Conservation (phyloP, 73 alveolate genomes). For the Durusdinium trenchii region DNA sequence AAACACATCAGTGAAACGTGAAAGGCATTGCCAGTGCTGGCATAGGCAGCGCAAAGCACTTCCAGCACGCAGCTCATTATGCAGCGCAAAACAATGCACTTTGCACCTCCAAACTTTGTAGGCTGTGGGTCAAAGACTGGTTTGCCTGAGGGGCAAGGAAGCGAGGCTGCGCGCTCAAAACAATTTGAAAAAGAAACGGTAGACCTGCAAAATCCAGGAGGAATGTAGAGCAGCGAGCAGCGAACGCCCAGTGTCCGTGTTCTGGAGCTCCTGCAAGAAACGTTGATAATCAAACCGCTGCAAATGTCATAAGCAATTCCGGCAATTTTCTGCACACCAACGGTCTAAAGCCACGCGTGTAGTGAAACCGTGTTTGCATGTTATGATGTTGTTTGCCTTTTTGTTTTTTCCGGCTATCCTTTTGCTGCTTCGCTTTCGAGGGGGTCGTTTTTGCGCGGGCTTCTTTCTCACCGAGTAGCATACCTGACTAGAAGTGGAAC, state of each 20-base stretch:
- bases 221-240: conserved; percentile 77
- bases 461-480: no score
- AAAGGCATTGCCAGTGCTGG: no score
- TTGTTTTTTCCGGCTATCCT: no score
- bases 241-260: conserved; percentile 54
- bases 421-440: no score
- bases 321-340: neutral
- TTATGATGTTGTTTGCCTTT: neutral
- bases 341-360: neutral
- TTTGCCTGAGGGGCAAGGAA: conserved; percentile 47
- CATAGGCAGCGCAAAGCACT: no score
- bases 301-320: neutral
- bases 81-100: no score
- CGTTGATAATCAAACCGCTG: neutral
- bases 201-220: conserved; percentile 70
- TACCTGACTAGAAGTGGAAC: no score
- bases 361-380: neutral
- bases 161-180: neutral
- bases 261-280: conserved; percentile 33
- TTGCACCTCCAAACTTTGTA: conserved; percentile 63
- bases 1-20: no score
- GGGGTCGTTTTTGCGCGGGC: no score
- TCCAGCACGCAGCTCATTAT: no score
- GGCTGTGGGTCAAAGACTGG: conserved; percentile 86
- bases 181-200: neutral